Conservation (phyloP, 345 rosid species). For the Lumnitzera racemosa region DNA sequence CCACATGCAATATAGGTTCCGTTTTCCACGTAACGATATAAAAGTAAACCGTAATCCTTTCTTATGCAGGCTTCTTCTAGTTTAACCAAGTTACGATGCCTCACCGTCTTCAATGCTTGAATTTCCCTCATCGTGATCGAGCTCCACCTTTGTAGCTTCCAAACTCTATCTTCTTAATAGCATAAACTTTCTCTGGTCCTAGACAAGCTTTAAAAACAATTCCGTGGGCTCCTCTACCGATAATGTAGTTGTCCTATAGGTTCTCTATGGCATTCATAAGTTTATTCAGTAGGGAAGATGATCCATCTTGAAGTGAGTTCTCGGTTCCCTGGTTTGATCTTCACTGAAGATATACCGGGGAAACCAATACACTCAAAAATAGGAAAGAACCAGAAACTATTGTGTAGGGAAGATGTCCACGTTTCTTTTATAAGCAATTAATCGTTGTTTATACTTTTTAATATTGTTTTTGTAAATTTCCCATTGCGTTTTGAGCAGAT, state of each 20-base stretch:
- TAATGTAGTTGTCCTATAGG: conserved; percentile 44
- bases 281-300: conserved; percentile 41
- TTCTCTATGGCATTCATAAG: conserved; percentile 68
- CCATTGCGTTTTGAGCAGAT: too few species aligned
- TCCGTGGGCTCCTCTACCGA: conserved; percentile 84
- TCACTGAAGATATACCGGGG: conserved; percentile 16
- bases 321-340: conserved; percentile 27
- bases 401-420: background rate
- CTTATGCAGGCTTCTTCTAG: conserved; percentile 79
- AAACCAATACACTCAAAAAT: conserved; percentile 21
- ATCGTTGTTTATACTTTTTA: too few species aligned
- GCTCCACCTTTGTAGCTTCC: conserved; percentile 35
- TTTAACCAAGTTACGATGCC: conserved; percentile 66
- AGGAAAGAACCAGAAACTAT: conserved; percentile 38
- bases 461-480: too few species aligned
- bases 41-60: conserved; percentile 55
- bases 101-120: conserved; percentile 45
- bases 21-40: conserved; percentile 60
- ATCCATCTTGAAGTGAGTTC: conserved; percentile 35
- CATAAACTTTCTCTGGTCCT: conserved; percentile 36
- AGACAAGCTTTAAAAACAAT: conserved; percentile 53
- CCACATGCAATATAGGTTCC: conserved; percentile 58
- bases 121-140: conserved; percentile 59
- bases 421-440: too few species aligned
- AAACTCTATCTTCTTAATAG: conserved; percentile 51